Evolutionary conservation across 306 rosid species (phyloP).

Genomic region (Sesbania bispinosa): DNA sequence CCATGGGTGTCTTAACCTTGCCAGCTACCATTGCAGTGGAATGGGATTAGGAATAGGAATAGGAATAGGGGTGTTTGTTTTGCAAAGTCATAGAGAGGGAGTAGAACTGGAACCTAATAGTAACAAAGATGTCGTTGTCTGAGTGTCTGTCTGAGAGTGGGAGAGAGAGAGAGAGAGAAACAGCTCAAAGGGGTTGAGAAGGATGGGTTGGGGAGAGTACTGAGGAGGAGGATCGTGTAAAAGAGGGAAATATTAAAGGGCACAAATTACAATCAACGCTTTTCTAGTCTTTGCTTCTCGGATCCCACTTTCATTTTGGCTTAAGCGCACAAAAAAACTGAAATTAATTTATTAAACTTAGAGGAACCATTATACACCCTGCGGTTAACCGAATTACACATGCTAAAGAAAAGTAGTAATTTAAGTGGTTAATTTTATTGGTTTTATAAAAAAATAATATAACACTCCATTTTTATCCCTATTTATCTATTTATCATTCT

Average conservation of each 20-base stretch:
- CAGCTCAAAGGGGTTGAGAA: no score
- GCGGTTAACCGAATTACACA: no score
- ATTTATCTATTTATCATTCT: no score
- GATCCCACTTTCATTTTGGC: no score
- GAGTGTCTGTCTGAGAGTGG: slow-evolving; percentile 30
- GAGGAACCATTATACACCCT: no score
- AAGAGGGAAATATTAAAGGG: not conserved
- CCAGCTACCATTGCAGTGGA: slow-evolving; percentile 54
- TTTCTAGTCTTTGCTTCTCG: slow-evolving; percentile 32
- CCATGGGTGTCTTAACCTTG: slow-evolving; percentile 62
- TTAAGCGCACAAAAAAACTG: no score
- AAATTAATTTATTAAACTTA: no score
- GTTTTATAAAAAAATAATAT: no score
- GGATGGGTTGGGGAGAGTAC: no score
- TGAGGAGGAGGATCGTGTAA: not conserved
- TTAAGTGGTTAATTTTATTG: no score
- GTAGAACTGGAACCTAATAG: slow-evolving; percentile 2
- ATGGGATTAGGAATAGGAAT: not conserved
- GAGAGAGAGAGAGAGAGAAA: not conserved
- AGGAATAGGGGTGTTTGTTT: slow-evolving; percentile 24
- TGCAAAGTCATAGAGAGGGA: slow-evolving; percentile 26
- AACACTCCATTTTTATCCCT: no score
- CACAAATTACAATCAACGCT: slow-evolving; percentile 55
- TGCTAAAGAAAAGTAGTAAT: no score
- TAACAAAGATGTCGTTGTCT: slow-evolving; percentile 49